Conservation (phyloP, 2,329 filamentous ascomycete species). For the Neocatenulostroma microsporum region DNA sequence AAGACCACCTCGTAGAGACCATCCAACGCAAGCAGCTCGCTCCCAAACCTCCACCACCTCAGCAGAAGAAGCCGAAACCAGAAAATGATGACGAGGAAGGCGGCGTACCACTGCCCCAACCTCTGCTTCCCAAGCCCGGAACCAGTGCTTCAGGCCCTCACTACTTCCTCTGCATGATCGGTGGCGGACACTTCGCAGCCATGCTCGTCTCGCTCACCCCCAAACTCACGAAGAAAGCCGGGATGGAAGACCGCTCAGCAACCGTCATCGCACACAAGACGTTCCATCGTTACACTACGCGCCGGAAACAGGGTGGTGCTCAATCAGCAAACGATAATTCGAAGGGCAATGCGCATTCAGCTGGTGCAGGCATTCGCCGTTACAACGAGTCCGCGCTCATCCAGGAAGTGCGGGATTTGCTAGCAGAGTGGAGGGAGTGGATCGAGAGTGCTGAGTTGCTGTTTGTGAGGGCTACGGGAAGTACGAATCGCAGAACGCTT, state of each 20-base stretch:
- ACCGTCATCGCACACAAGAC: slow-evolving; percentile 92
- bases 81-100: slow-evolving; percentile 45
- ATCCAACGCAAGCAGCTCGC: slow-evolving; percentile 70
- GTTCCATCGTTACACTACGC: slow-evolving; percentile 93
- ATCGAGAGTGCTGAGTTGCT: slow-evolving; percentile 78
- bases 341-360: slow-evolving; percentile 91
- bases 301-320: slow-evolving; percentile 90
- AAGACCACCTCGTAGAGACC: slow-evolving; percentile 54
- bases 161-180: slow-evolving; percentile 97
- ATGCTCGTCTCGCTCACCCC: slow-evolving; percentile 90
- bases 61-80: slow-evolving; percentile 32
- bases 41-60: slow-evolving; percentile 46
- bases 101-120: slow-evolving; percentile 47
- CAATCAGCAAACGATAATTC: slow-evolving; percentile 90
- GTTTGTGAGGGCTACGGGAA: slow-evolving; percentile 83
- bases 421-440: slow-evolving; percentile 76
- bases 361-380: slow-evolving; percentile 77
- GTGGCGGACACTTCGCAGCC: slow-evolving; percentile 91
- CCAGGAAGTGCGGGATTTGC: slow-evolving; percentile 74
- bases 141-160: slow-evolving; percentile 64
- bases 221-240: slow-evolving; percentile 62
- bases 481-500: slow-evolving; percentile 74
- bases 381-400: slow-evolving; percentile 90
- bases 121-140: slow-evolving; percentile 29
- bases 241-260: slow-evolving; percentile 73